A percentile compares a stretch with the other conserved stretches of the same genome.
phyloP scores from a whole-genome alignment of 176 grass and related monocot species.

The Triticum turgidum region DNA sequence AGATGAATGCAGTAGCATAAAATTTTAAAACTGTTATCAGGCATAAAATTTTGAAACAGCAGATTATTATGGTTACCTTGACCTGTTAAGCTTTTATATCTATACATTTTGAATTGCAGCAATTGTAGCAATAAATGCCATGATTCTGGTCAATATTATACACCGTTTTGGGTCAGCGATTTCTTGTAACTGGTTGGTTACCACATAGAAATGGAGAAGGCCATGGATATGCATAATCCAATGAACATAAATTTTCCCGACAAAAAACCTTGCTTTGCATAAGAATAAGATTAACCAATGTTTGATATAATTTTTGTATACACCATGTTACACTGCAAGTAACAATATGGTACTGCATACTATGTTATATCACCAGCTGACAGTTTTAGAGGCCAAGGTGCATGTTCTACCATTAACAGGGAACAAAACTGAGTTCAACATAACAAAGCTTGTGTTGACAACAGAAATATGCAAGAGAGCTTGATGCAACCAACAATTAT shows the following conservation, averaged over 20 bases:
- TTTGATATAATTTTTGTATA: neutral
- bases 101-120: neutral
- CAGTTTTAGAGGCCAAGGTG: neutral
- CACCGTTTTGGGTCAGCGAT: neutral
- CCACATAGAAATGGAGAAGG: neutral
- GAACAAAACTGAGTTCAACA: neutral
- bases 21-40: neutral
- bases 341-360: neutral
- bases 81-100: neutral
- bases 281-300: neutral
- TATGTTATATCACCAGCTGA: neutral
- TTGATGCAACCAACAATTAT: slow-evolving; percentile 10
- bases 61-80: neutral
- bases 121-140: neutral
- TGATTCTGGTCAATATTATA: neutral
- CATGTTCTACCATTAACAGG: slow-evolving; percentile 2
- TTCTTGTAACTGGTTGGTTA: neutral
- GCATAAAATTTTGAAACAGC: neutral
- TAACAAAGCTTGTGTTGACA: neutral
- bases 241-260: neutral
- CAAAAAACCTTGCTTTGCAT: neutral
- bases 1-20: neutral
- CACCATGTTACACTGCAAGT: slow-evolving; percentile 2
- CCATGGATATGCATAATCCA: neutral
- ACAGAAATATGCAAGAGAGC: neutral